These are phyloP conservation scores for Pseudozyma hubeiensis DNA, from an alignment of 1,284 basidiomycete genomes.

Conservation along the genomic window DNA sequence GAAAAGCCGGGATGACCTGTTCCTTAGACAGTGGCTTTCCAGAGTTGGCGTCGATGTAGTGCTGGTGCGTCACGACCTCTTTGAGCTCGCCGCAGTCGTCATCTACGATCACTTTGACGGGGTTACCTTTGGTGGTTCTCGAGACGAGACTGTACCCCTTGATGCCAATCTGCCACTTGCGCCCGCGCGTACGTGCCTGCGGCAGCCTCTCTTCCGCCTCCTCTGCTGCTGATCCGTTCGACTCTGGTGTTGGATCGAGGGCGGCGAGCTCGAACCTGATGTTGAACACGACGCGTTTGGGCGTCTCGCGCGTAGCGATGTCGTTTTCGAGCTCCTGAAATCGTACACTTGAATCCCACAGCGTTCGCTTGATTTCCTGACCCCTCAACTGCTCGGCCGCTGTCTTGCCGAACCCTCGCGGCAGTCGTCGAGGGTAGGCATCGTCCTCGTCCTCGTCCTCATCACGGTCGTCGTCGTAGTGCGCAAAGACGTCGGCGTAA, in stretches of 20 bases:
- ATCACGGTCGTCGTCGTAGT: constrained; percentile 61
- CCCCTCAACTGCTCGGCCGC: constrained; percentile 37
- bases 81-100: constrained; percentile 55
- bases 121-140: constrained; percentile 49
- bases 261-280: constrained; percentile 81
- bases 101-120: constrained; percentile 61
- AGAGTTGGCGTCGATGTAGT: constrained; percentile 79
- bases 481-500: constrained; percentile 70
- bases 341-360: constrained; percentile 56
- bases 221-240: constrained; percentile 2
- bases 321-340: constrained; percentile 65
- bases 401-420: constrained; percentile 26
- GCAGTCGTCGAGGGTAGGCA: constrained; percentile 12
- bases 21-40: constrained; percentile 78
- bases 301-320: constrained; percentile 74
- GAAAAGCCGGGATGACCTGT: constrained; percentile 69
- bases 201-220: constrained; percentile 32
- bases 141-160: constrained; percentile 76
- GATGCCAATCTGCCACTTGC: constrained; percentile 85
- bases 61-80: constrained; percentile 54
- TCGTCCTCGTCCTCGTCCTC: constrained; percentile 30
- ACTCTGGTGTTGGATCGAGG: constrained; percentile 22
- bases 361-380: constrained; percentile 35
- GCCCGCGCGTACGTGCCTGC: constrained; percentile 53
- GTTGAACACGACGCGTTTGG: constrained; percentile 87